Percentiles rank a stretch among this genome's conserved stretches.
phyloP scores from a whole-genome alignment of 2,329 filamentous ascomycete genomes.

The Claviceps purpurea region DNA sequence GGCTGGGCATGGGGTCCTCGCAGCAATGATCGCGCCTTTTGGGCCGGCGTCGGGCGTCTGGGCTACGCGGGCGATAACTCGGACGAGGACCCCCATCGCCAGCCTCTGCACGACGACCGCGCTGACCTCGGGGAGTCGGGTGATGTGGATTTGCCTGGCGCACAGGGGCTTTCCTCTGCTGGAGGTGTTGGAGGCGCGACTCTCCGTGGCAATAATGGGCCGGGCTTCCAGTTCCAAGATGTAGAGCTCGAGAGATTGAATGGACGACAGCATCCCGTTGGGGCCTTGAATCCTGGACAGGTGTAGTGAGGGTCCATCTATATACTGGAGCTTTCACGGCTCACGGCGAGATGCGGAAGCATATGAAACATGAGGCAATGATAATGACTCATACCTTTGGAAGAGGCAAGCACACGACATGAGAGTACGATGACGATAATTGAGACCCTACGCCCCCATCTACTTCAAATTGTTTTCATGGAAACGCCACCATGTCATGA shows the following conservation, averaged over 20 bases:
- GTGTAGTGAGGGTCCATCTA: not conserved
- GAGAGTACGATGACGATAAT: no score
- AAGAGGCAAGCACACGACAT: no score
- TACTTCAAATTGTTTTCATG: no score
- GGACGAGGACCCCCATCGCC: constrained; percentile 11
- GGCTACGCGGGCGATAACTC: constrained; percentile 37
- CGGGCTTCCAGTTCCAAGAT: constrained; percentile 15
- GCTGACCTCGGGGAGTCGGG: constrained; percentile 15
- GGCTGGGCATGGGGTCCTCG: constrained; percentile 86
- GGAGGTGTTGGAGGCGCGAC: not conserved
- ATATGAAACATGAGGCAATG: no score
- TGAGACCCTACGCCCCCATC: no score
- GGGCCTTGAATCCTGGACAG: not conserved
- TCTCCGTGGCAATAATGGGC: constrained; percentile 1
- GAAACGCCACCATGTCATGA: no score
- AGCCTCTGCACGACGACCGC: constrained; percentile 7
- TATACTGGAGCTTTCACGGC: no score
- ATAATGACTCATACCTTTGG: no score
- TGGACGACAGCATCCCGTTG: not conserved
- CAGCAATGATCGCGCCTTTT: constrained; percentile 60
- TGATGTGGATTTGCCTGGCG: constrained; percentile 10
- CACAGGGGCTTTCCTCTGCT: not conserved
- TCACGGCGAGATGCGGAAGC: no score
- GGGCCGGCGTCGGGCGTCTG: constrained; percentile 54
- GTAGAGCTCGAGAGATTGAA: constrained; percentile 18